These are phyloP conservation scores for Ascochyta rabiei DNA, from an alignment of 2,329 filamentous ascomycete genomes.

Conservation along the genomic window DNA sequence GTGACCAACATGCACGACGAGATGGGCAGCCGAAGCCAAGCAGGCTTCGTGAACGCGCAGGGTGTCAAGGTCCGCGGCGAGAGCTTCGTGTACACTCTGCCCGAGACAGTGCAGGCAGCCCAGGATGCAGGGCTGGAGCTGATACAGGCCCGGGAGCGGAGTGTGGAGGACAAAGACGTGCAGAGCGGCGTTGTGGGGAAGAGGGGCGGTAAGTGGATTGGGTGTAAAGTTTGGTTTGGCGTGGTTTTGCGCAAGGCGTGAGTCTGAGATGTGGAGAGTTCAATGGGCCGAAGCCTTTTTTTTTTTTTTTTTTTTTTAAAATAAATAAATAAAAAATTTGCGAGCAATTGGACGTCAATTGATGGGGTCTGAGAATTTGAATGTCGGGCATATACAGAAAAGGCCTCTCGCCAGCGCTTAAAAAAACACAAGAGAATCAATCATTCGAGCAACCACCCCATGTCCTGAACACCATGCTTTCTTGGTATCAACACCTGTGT, in stretches of 20 bases:
- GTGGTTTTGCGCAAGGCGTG: constrained; percentile 37
- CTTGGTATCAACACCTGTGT: no score
- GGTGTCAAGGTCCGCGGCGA: constrained; percentile 62
- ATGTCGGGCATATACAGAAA: neutral
- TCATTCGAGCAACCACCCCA: neutral
- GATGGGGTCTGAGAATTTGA: no score
- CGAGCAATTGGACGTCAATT: no score
- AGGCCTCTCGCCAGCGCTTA: constrained; percentile 8
- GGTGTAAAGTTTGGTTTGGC: constrained; percentile 49
- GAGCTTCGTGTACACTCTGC: constrained; percentile 63
- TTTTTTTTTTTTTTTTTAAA: no score
- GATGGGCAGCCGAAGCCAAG: constrained; percentile 65
- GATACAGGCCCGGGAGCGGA: constrained; percentile 35
- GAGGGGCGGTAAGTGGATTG: constrained; percentile 50
- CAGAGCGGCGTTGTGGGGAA: constrained; percentile 36
- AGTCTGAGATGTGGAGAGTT: neutral
- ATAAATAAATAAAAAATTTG: no score
- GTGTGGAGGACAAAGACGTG: constrained; percentile 39
- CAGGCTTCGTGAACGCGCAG: constrained; percentile 64
- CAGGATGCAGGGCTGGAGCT: constrained; percentile 39
- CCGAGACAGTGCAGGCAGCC: constrained; percentile 60
- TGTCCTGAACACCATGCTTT: constrained; percentile 4
- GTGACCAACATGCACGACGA: constrained; percentile 73
- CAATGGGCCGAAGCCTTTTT: no score
- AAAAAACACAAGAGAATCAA: constrained; percentile 9